A percentile compares a stretch with the other conserved stretches of the same genome.
phyloP scores from a whole-genome alignment of 2,329 filamentous ascomycete genomes.

The Colletotrichum destructivum region DNA sequence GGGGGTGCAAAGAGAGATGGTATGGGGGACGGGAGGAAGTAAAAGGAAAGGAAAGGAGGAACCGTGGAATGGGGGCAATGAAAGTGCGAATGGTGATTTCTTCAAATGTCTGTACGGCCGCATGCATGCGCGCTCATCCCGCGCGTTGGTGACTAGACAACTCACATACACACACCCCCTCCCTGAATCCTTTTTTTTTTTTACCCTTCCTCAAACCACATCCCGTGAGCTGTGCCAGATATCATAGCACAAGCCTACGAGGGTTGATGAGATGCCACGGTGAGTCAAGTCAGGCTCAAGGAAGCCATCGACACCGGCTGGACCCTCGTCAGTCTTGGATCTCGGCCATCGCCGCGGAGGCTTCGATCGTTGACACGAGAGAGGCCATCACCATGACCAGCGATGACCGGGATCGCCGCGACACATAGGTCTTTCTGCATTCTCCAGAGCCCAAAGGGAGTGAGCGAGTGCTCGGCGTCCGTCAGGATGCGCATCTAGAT shows the following conservation, averaged over 20 bases:
- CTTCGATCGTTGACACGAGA: background rate
- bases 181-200: no score
- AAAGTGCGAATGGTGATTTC: background rate
- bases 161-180: background rate
- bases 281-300: background rate
- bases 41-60: background rate
- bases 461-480: background rate
- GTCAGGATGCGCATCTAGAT: background rate
- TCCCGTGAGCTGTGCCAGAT: background rate
- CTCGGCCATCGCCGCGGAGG: background rate
- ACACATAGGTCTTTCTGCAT: background rate
- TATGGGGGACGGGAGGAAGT: no score
- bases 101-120: slow-evolving; percentile 1
- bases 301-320: background rate
- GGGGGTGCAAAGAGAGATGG: no score
- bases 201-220: background rate
- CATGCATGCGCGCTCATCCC: slow-evolving; percentile 8
- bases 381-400: background rate
- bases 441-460: background rate
- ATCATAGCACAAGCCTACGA: background rate
- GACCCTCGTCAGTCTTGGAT: background rate
- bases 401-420: slow-evolving; percentile 1
- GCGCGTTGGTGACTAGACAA: no score
- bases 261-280: background rate
- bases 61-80: background rate